Conservation (phyloP, 371 early-diverging fungal genomes). For the Mucor plumbeus region DNA sequence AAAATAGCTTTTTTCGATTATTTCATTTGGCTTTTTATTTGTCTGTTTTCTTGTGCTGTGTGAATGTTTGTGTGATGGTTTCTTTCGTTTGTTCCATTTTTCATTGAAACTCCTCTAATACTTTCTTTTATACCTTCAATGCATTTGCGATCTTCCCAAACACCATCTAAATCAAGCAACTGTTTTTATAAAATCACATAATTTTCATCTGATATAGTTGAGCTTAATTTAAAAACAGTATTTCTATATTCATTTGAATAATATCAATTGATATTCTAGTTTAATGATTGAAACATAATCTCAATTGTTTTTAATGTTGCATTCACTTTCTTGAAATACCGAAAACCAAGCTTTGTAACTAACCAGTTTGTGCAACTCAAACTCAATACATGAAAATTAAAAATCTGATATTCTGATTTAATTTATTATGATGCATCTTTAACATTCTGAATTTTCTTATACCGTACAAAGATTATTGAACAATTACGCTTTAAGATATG, state of each 20-base stretch:
- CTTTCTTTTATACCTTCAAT: not conserved
- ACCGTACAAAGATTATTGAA: too few species aligned
- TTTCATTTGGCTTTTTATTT: not conserved
- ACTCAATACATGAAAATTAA: not conserved
- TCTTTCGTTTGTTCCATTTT: not conserved
- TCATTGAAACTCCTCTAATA: not conserved
- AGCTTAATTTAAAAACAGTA: not conserved
- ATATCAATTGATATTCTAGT: not conserved
- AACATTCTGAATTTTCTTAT: too few species aligned
- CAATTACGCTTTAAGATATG: too few species aligned
- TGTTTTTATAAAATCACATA: too few species aligned
- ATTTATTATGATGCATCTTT: too few species aligned
- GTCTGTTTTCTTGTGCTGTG: slow-evolving; percentile 1
- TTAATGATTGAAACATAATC: not conserved
- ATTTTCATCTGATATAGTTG: not conserved
- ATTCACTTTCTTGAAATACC: not conserved
- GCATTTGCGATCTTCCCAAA: not conserved
- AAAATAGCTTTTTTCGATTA: slow-evolving; percentile 3
- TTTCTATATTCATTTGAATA: too few species aligned
- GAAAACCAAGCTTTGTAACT: not conserved
- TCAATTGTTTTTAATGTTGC: not conserved
- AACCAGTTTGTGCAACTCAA: not conserved
- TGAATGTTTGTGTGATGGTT: slow-evolving; percentile 4
- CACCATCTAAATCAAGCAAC: not conserved
- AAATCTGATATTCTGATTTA: not conserved